A percentile compares a stretch with the other conserved stretches of the same genome.
phyloP scores from a whole-genome alignment of 495 filamentous ascomycete genomes.

The Xylaria nigripes region DNA sequence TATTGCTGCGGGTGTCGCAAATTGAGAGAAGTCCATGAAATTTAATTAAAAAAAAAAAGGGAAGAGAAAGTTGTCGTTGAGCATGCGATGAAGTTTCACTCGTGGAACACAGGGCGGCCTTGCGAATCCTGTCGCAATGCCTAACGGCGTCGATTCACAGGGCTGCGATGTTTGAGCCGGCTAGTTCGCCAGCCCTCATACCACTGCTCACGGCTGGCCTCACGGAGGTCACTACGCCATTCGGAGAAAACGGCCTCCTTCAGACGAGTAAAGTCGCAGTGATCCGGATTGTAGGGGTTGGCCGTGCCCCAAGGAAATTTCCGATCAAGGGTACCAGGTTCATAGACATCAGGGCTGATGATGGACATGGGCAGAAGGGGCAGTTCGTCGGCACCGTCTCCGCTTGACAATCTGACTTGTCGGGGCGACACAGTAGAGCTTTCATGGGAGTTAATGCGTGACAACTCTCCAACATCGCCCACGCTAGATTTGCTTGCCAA shows the following conservation, averaged over 20 bases:
- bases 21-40: not conserved
- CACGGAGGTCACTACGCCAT: slow-evolving; percentile 84
- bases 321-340: slow-evolving; percentile 66
- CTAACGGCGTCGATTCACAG: slow-evolving; percentile 25
- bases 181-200: slow-evolving; percentile 92
- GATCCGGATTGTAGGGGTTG: slow-evolving; percentile 78
- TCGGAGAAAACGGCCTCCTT: slow-evolving; percentile 89
- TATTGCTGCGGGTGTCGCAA: slow-evolving; percentile 12
- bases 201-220: slow-evolving; percentile 86
- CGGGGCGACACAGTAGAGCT: slow-evolving; percentile 45
- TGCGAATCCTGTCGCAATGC: slow-evolving; percentile 15
- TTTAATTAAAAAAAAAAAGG: not conserved
- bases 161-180: slow-evolving; percentile 42
- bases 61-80: slow-evolving; percentile 1
- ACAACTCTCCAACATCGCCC: not conserved
- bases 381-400: slow-evolving; percentile 33
- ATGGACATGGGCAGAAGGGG: slow-evolving; percentile 82
- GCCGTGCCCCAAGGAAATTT: slow-evolving; percentile 96
- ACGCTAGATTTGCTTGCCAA: slow-evolving; percentile 18
- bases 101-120: slow-evolving; percentile 6
- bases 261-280: slow-evolving; percentile 90
- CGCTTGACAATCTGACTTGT: too few relatives aligned
- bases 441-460: slow-evolving; percentile 28
- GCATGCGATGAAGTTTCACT: slow-evolving; percentile 16
- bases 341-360: slow-evolving; percentile 85